These are phyloP conservation scores for Cicer bijugum DNA, from an alignment of 306 rosid genomes.

Conservation along the genomic window DNA sequence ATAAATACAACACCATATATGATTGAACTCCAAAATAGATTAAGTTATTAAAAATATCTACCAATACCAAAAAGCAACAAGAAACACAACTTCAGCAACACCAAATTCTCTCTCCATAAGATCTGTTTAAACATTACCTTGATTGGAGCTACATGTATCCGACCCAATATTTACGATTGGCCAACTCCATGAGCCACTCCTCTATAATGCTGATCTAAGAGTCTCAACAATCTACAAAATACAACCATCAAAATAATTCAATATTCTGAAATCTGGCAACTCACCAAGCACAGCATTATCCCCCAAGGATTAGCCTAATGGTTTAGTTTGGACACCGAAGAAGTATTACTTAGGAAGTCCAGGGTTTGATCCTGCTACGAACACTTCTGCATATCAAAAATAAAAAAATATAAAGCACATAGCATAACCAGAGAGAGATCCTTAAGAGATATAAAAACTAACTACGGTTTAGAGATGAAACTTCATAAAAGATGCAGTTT, in stretches of 20 bases:
- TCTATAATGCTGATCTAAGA: conserved; percentile 86
- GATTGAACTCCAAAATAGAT: conserved; percentile 3
- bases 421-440: not conserved
- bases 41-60: not conserved
- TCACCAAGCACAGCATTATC: not conserved
- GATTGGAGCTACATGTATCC: conserved; percentile 95
- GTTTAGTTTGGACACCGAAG: no score
- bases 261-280: conserved; percentile 33
- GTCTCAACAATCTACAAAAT: conserved; percentile 84
- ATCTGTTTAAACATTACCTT: conserved; percentile 62
- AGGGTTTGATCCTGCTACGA: no score
- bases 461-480: conserved; percentile 18
- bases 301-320: no score
- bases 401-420: no score
- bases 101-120: conserved; percentile 11
- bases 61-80: not conserved
- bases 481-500: not conserved
- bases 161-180: conserved; percentile 93
- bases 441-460: not conserved
- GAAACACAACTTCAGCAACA: conserved; percentile 17
- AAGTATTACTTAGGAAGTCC: no score
- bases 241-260: conserved; percentile 35
- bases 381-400: no score
- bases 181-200: conserved; percentile 99
- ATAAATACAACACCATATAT: conserved; percentile 1